These are phyloP conservation scores for Davidsoniella eucalypti DNA, from an alignment of 2,329 filamentous ascomycete species.

Conservation along the genomic window DNA sequence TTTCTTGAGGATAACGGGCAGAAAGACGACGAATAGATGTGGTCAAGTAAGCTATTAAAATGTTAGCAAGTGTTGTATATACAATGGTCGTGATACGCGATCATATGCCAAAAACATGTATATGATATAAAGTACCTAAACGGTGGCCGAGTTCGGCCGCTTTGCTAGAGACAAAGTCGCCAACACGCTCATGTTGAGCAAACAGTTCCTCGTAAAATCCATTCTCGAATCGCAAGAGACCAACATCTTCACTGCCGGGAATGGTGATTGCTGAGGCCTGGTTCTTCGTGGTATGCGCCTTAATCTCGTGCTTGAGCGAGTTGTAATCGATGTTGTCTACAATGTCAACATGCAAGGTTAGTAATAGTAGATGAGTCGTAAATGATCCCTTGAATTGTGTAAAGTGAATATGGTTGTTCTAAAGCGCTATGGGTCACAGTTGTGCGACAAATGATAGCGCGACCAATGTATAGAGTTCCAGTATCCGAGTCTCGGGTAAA, in stretches of 20 bases:
- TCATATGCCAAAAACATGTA: neutral
- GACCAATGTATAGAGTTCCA: neutral
- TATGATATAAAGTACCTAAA: constrained; percentile 33
- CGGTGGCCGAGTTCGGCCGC: constrained; percentile 59
- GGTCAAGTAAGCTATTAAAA: constrained; percentile 29
- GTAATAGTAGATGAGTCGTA: neutral
- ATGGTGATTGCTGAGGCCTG: constrained; percentile 56
- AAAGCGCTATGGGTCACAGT: neutral
- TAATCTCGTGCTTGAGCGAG: constrained; percentile 71
- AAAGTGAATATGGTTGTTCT: neutral
- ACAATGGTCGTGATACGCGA: neutral
- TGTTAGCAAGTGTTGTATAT: constrained; percentile 14
- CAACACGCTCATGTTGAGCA: constrained; percentile 59
- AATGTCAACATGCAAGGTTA: neutral
- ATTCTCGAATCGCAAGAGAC: constrained; percentile 49
- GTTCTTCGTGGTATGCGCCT: constrained; percentile 56
- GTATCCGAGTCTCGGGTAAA: no score
- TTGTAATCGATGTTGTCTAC: constrained; percentile 81
- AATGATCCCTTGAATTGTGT: neutral
- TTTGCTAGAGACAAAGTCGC: constrained; percentile 66
- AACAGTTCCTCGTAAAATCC: constrained; percentile 55
- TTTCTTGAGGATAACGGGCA: constrained; percentile 23
- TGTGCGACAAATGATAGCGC: neutral
- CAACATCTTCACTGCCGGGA: constrained; percentile 48
- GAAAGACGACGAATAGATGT: constrained; percentile 31